Evolutionary conservation across 192 early-diverging fungal species (phyloP).

Genomic region (Funneliformis geosporum): DNA sequence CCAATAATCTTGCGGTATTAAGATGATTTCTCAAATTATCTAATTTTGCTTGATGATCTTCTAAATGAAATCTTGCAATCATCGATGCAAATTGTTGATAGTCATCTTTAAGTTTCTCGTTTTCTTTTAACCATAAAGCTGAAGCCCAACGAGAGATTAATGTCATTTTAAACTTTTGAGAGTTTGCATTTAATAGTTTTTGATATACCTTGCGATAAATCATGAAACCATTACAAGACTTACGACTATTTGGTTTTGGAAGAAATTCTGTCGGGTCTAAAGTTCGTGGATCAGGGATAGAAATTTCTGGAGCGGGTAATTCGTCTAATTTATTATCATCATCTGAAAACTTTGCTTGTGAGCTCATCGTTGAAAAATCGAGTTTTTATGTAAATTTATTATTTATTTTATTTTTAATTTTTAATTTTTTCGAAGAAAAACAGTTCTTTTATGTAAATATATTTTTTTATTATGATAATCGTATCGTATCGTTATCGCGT

Average conservation of each 20-base stretch:
- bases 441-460: too few species aligned
- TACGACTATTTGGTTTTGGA: background rate
- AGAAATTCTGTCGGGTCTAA: background rate
- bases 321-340: background rate
- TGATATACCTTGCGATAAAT: slow-evolving; percentile 2
- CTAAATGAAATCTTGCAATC: background rate
- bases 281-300: background rate
- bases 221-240: slow-evolving; percentile 16
- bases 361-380: background rate
- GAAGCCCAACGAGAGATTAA: background rate
- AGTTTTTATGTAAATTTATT: too few species aligned
- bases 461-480: too few species aligned
- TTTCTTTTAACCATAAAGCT: background rate
- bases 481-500: too few species aligned
- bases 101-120: background rate
- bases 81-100: slow-evolving; percentile 3
- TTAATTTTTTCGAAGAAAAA: too few species aligned
- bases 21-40: background rate
- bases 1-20: background rate
- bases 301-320: background rate
- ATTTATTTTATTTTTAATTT: too few species aligned
- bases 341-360: background rate
- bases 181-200: background rate
- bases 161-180: background rate
- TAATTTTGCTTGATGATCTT: background rate